phyloP scores from a whole-genome alignment of 2,329 filamentous ascomycete genomes.

The Curvularia spicifera region DNA sequence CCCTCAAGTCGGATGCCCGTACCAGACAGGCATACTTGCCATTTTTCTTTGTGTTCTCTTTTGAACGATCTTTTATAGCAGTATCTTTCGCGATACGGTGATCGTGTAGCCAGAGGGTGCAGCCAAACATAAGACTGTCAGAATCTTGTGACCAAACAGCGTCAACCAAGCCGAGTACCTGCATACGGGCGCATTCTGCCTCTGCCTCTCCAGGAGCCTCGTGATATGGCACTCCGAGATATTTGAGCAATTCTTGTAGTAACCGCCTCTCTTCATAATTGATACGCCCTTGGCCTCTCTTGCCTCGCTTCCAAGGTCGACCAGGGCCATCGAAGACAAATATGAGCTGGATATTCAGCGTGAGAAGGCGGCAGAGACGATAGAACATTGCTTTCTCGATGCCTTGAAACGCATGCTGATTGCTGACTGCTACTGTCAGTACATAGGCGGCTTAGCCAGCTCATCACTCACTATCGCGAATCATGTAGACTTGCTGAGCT shows the following conservation, averaged over 20 bases:
- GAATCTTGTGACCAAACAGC: slow-evolving; percentile 58
- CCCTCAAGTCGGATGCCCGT: slow-evolving; percentile 34
- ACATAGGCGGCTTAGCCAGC: not conserved
- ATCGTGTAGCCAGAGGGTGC: slow-evolving; percentile 51
- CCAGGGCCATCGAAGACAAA: slow-evolving; percentile 63
- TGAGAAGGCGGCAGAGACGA: slow-evolving; percentile 55
- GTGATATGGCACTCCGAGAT: slow-evolving; percentile 53
- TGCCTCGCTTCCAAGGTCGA: slow-evolving; percentile 48
- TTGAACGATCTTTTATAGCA: slow-evolving; percentile 26
- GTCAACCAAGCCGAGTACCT: slow-evolving; percentile 54
- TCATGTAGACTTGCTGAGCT: slow-evolving; percentile 40
- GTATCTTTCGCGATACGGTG: slow-evolving; percentile 36
- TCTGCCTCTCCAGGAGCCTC: slow-evolving; percentile 57
- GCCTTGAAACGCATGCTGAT: slow-evolving; percentile 47
- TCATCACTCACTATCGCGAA: slow-evolving; percentile 41
- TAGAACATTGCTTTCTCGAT: slow-evolving; percentile 53
- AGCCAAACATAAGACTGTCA: slow-evolving; percentile 58
- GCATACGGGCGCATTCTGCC: slow-evolving; percentile 57
- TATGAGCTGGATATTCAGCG: slow-evolving; percentile 58
- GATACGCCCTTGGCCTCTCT: slow-evolving; percentile 39
- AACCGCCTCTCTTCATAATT: slow-evolving; percentile 42
- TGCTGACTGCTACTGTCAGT: slow-evolving; percentile 25
- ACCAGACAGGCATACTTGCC: slow-evolving; percentile 43
- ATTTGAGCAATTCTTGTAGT: slow-evolving; percentile 48
- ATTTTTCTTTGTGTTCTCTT: slow-evolving; percentile 44